Conservation (phyloP, 1,284 basidiomycete genomes). For the Sanghuangporus sanghuang region DNA sequence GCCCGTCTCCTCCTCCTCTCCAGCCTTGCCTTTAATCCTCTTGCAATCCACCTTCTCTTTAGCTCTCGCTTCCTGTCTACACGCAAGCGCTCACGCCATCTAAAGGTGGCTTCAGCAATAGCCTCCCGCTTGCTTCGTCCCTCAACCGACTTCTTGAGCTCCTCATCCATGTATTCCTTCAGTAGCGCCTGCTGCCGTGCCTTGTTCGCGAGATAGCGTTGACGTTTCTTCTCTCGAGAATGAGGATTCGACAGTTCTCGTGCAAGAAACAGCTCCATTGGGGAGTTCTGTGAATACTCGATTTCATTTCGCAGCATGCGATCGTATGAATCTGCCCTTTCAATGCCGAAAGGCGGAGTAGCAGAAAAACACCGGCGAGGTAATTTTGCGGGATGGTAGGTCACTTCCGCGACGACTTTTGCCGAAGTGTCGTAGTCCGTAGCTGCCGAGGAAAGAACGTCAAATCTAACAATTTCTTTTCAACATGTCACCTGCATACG, state of each 20-base stretch:
- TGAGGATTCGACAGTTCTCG: conserved; percentile 75
- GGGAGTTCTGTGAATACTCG: conserved; percentile 41
- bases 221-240: conserved; percentile 72
- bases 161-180: conserved; percentile 47
- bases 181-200: conserved; percentile 43
- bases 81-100: conserved; percentile 57
- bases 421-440: conserved; percentile 14
- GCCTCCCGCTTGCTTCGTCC: conserved; percentile 56
- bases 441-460: background rate
- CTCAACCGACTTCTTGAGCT: conserved; percentile 43
- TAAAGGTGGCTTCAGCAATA: conserved; percentile 65
- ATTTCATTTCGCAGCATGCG: conserved; percentile 41
- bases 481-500: conserved; percentile 34
- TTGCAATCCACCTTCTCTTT: conserved; percentile 39
- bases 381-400: conserved; percentile 10
- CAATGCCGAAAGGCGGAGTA: background rate
- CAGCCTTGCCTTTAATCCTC: conserved; percentile 44
- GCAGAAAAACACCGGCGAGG: background rate
- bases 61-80: conserved; percentile 53
- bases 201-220: conserved; percentile 60
- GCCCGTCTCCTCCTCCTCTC: conserved; percentile 47
- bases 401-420: conserved; percentile 10
- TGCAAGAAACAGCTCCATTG: conserved; percentile 59
- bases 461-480: background rate
- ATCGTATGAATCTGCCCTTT: conserved; percentile 50